Evolutionary conservation across 1,284 basidiomycete species (phyloP).

Genomic region (Cystobasidium slooffiae): DNA sequence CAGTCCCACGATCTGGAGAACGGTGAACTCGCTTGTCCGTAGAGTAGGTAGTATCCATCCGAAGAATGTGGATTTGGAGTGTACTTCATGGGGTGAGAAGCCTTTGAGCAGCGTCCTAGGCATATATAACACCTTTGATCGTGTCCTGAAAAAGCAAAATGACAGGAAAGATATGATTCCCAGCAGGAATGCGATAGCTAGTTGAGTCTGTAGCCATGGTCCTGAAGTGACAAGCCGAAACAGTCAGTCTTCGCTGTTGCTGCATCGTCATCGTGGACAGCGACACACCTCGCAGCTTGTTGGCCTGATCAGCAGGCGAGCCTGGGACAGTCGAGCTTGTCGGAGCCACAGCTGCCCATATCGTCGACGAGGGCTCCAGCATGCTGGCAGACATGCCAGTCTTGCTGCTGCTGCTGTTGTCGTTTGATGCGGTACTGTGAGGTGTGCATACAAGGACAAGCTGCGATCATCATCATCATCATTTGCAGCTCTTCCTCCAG

Average conservation of each 20-base stretch:
- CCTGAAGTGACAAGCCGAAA: conserved; percentile 59
- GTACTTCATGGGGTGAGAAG: conserved; percentile 86
- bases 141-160: conserved; percentile 83
- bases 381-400: neutral
- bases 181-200: conserved; percentile 75
- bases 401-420: neutral
- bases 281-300: conserved; percentile 40
- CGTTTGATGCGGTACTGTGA: neutral
- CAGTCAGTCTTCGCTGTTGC: neutral
- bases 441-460: neutral
- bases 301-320: conserved; percentile 43
- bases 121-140: conserved; percentile 88
- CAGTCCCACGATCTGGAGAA: conserved; percentile 94
- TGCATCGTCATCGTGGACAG: neutral
- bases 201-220: conserved; percentile 91
- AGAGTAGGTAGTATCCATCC: conserved; percentile 95
- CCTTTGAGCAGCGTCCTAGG: conserved; percentile 92
- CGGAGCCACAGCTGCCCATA: conserved; percentile 26
- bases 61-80: conserved; percentile 80
- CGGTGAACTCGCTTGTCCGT: conserved; percentile 83
- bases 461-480: neutral
- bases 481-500: neutral
- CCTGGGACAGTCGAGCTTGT: conserved; percentile 32
- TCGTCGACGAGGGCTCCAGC: conserved; percentile 15
- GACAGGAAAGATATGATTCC: conserved; percentile 79